Percentiles rank a stretch among this genome's conserved stretches.
Conservation (phyloP, 176 grass and related monocot genomes). For the Eragrostis nindensis region DNA sequence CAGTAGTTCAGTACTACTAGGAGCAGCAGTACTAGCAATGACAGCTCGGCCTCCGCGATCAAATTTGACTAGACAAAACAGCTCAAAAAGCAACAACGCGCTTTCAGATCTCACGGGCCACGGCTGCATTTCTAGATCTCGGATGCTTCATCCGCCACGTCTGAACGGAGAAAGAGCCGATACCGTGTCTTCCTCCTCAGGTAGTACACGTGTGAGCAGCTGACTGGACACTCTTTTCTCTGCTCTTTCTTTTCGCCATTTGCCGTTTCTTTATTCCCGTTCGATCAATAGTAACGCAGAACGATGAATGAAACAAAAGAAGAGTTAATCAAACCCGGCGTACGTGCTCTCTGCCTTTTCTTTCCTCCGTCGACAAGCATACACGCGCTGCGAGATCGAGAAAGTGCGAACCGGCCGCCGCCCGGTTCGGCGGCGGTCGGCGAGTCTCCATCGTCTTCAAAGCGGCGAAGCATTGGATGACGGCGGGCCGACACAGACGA, state of each 20-base stretch:
- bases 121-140: neutral
- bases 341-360: neutral
- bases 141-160: neutral
- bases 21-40: slow-evolving; percentile 19
- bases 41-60: neutral
- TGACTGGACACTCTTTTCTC: neutral
- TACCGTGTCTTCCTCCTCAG: neutral
- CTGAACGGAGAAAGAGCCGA: neutral
- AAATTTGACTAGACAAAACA: neutral
- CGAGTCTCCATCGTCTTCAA: neutral
- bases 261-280: neutral
- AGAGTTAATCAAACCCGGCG: neutral
- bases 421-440: neutral
- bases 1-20: neutral
- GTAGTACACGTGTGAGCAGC: neutral
- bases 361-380: neutral
- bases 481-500: neutral
- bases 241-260: neutral
- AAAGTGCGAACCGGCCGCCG: neutral
- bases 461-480: neutral
- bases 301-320: neutral
- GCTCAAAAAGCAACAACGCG: neutral
- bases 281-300: neutral
- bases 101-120: slow-evolving; percentile 3
- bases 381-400: neutral